Evolutionary conservation across 179 eudicot genomes (phyloP).

Genomic region (Corrigiola litoralis): DNA sequence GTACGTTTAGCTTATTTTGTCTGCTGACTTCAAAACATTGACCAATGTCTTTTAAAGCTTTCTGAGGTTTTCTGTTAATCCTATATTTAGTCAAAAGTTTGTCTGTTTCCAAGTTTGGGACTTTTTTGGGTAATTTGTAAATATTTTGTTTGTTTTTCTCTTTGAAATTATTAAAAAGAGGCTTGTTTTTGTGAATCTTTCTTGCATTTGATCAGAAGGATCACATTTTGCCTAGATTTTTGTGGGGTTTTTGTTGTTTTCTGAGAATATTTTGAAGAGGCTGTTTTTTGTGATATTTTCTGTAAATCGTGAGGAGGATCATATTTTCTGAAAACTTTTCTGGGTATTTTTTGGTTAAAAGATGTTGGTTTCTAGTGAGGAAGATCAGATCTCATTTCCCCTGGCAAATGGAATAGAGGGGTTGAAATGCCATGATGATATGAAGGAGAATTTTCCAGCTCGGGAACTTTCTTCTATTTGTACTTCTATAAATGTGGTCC

Average conservation of each 20-base stretch:
- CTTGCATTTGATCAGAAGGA: background rate
- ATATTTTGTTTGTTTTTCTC: background rate
- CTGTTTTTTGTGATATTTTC: background rate
- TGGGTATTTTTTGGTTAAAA: constrained; percentile 20
- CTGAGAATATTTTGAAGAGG: background rate
- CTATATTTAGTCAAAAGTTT: constrained; percentile 17
- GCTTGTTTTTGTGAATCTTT: constrained; percentile 1
- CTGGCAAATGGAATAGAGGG: constrained; percentile 34
- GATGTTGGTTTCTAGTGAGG: constrained; percentile 46
- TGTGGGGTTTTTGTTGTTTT: background rate
- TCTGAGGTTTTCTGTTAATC: background rate
- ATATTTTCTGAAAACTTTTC: constrained; percentile 1
- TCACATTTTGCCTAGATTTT: background rate
- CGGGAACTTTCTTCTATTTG: constrained; percentile 15
- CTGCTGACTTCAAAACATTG: no score
- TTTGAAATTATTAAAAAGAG: background rate
- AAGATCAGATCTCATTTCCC: constrained; percentile 38
- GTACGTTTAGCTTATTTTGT: background rate
- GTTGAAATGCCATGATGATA: constrained; percentile 23
- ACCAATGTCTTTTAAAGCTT: background rate
- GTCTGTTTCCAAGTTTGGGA: constrained; percentile 6
- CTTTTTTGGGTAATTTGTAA: constrained; percentile 6
- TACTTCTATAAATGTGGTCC: constrained; percentile 35
- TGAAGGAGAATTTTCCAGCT: constrained; percentile 21
- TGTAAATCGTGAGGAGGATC: no score